Evolutionary conservation across 108 stramenopile genomes (phyloP).

Genomic region (Epithemia pelagica): DNA sequence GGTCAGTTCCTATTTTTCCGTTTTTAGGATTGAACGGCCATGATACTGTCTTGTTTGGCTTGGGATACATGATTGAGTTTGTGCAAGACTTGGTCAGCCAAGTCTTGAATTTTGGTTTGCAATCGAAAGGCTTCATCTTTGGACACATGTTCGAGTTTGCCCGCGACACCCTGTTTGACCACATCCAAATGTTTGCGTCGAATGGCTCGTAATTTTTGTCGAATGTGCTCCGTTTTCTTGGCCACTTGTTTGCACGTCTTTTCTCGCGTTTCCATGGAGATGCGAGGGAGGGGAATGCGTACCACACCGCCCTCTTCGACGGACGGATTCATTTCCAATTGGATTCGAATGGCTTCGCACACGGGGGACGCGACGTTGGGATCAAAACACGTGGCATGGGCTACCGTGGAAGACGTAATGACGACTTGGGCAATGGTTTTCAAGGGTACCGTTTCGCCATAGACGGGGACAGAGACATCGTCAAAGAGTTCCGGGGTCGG

Average conservation of each 20-base stretch:
- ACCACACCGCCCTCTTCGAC: conserved; percentile 70
- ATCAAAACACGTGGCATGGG: conserved; percentile 77
- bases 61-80: conserved; percentile 55
- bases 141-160: conserved; percentile 69
- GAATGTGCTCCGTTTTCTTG: conserved; percentile 57
- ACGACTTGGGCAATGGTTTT: conserved; percentile 79
- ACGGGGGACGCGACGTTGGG: conserved; percentile 68
- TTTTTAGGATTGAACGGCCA: conserved; percentile 38
- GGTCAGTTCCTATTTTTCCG: too few species aligned
- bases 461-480: conserved; percentile 61
- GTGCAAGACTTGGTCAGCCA: conserved; percentile 59
- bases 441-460: conserved; percentile 58
- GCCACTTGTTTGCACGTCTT: conserved; percentile 62
- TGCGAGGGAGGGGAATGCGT: conserved; percentile 70
- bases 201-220: conserved; percentile 61
- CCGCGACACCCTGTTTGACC: conserved; percentile 72
- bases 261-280: conserved; percentile 62
- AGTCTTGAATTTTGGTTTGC: conserved; percentile 67
- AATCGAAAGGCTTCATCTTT: conserved; percentile 85
- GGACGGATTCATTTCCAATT: conserved; percentile 73
- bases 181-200: conserved; percentile 69
- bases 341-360: conserved; percentile 60
- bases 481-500: conserved; percentile 82
- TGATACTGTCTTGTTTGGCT: conserved; percentile 70
- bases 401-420: conserved; percentile 69